These are phyloP conservation scores for Myriosclerotinia duriaeana DNA, from an alignment of 2,329 filamentous ascomycete species.

Conservation along the genomic window DNA sequence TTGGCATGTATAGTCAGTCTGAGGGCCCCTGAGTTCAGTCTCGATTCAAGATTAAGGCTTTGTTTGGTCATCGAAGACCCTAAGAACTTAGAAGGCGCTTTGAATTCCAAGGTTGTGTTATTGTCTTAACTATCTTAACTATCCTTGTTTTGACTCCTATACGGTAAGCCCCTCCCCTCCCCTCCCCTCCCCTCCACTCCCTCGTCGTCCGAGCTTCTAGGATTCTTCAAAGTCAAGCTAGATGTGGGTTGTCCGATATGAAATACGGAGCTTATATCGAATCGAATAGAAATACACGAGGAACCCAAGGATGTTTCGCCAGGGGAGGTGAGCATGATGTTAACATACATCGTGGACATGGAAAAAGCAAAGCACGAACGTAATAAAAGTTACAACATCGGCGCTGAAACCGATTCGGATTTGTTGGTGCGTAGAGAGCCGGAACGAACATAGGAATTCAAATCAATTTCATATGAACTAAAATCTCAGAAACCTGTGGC, in stretches of 20 bases:
- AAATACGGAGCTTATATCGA: conserved; percentile 10
- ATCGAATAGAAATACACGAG: neutral
- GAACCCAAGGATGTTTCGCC: conserved; percentile 8
- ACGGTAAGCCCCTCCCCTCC: neutral
- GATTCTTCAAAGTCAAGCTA: conserved; percentile 9
- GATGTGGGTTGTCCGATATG: conserved; percentile 8
- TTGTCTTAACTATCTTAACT: neutral
- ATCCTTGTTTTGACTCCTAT: conserved; percentile 8
- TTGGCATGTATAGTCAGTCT: conserved; percentile 12
- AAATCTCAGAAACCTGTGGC: neutral
- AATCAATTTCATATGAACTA: neutral
- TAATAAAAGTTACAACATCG: neutral
- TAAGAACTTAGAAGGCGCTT: conserved; percentile 23
- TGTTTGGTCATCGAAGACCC: conserved; percentile 20
- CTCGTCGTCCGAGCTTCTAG: conserved; percentile 14
- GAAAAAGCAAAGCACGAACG: conserved; percentile 11
- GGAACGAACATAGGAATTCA: neutral
- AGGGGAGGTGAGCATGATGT: conserved; percentile 12
- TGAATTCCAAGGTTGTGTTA: conserved; percentile 21
- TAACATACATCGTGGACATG: neutral
- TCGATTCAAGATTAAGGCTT: conserved; percentile 8
- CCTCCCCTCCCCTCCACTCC: neutral
- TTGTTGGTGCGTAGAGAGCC: neutral
- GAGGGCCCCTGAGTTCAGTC: conserved; percentile 25
- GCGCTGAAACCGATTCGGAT: conserved; percentile 10